Conservation (phyloP, 805 yeast species). For the Yarrowia hollandica region DNA sequence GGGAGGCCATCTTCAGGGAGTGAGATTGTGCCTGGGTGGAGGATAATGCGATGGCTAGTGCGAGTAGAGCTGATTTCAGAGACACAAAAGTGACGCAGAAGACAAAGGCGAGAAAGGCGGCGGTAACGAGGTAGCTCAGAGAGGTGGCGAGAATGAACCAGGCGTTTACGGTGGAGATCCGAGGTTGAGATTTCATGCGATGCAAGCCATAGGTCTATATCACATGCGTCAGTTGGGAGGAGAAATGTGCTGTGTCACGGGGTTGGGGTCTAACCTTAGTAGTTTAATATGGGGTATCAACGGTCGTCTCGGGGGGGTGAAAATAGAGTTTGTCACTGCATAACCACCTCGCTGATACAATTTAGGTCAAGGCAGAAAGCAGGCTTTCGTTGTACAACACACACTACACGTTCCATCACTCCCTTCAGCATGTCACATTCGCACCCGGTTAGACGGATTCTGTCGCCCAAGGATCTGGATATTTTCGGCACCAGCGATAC, state of each 20-base stretch:
- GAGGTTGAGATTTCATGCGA: slow-evolving; percentile 27
- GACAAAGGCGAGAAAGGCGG: slow-evolving; percentile 7
- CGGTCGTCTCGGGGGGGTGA: background rate
- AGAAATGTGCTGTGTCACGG: slow-evolving; percentile 10
- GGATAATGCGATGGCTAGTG: background rate
- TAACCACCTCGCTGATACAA: no score
- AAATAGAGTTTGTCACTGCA: slow-evolving; percentile 3
- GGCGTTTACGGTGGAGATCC: slow-evolving; percentile 22
- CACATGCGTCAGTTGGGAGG: slow-evolving; percentile 28
- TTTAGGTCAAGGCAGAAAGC: no score
- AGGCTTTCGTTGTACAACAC: no score
- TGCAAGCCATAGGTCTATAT: slow-evolving; percentile 13
- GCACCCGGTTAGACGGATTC: slow-evolving; percentile 45
- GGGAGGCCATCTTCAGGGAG: slow-evolving; percentile 31
- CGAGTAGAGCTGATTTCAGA: background rate
- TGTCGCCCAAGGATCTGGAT: slow-evolving; percentile 59
- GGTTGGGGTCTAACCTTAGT: background rate
- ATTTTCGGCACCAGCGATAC: slow-evolving; percentile 58
- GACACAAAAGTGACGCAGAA: slow-evolving; percentile 7
- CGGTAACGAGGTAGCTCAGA: slow-evolving; percentile 3
- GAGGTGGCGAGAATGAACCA: background rate
- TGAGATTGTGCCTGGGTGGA: background rate
- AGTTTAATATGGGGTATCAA: slow-evolving; percentile 12
- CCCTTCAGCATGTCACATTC: slow-evolving; percentile 19
- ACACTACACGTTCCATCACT: background rate